Conservation (phyloP, 1,284 basidiomycete genomes). For the Pascua guehoae region DNA sequence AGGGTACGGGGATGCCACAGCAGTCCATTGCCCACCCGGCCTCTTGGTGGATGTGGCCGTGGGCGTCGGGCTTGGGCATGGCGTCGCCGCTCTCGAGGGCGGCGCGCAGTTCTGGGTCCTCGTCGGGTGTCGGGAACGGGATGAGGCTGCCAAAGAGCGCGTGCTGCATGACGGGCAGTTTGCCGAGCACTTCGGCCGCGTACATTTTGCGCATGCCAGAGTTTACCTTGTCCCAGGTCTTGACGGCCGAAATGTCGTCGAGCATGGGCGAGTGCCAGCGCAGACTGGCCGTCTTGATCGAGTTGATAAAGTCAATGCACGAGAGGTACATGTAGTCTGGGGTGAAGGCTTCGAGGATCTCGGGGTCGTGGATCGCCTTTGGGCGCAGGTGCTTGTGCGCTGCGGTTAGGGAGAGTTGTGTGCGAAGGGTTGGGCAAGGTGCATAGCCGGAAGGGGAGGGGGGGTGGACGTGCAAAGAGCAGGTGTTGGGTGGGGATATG, state of each 20-base stretch:
- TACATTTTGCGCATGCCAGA: conserved; percentile 99
- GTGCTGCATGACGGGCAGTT: conserved; percentile 94
- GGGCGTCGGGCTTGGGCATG: conserved; percentile 54
- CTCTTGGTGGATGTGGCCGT: conserved; percentile 63
- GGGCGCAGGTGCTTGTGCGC: conserved; percentile 87
- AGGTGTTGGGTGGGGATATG: too few species aligned
- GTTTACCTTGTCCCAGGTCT: conserved; percentile 97
- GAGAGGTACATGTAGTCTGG: conserved; percentile 96
- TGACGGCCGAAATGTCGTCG: conserved; percentile 94
- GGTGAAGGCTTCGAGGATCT: conserved; percentile 86
- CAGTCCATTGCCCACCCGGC: conserved; percentile 79
- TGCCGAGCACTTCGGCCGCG: conserved; percentile 86
- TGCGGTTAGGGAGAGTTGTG: conserved; percentile 37
- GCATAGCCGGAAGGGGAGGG: too few species aligned
- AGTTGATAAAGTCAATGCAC: conserved; percentile 95
- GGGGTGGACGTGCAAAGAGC: too few species aligned
- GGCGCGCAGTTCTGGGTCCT: conserved; percentile 44
- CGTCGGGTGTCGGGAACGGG: conserved; percentile 54
- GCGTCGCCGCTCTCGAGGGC: conserved; percentile 50
- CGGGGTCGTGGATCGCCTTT: conserved; percentile 87
- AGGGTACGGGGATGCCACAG: conserved; percentile 84
- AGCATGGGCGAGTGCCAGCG: conserved; percentile 99
- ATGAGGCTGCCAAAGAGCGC: conserved; percentile 89
- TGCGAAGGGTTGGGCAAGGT: too few species aligned
- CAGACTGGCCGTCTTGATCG: conserved; percentile 90